phyloP scores from a whole-genome alignment of 2,329 filamentous ascomycete species.

The Botrytis porri region DNA sequence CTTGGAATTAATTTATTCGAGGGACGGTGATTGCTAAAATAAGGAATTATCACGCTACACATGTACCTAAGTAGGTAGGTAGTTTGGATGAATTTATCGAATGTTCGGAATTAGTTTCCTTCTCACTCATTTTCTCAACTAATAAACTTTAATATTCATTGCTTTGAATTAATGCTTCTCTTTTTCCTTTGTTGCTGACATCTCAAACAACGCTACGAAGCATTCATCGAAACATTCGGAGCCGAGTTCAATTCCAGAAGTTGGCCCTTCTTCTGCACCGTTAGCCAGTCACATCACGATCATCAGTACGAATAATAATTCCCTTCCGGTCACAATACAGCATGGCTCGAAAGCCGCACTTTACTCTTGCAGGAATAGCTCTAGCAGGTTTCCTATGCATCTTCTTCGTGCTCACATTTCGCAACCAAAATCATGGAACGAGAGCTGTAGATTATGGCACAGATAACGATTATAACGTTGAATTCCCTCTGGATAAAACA shows the following conservation, averaged over 20 bases:
- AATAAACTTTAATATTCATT: neutral
- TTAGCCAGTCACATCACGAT: constrained; percentile 2
- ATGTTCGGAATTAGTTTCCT: neutral
- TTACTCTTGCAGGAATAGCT: constrained; percentile 53
- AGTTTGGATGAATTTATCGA: neutral
- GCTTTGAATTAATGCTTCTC: neutral
- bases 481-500: constrained; percentile 23
- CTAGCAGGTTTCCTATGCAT: constrained; percentile 57
- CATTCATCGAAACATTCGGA: neutral
- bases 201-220: neutral
- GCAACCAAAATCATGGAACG: constrained; percentile 25
- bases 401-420: constrained; percentile 51
- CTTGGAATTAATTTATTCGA: constrained; percentile 1
- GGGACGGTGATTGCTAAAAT: neutral
- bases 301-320: neutral
- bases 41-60: neutral
- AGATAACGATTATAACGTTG: neutral
- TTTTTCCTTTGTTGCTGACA: neutral
- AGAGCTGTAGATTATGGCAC: constrained; percentile 26
- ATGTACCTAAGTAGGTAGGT: neutral
- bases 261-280: neutral
- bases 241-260: neutral
- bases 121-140: neutral
- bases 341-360: constrained; percentile 44
- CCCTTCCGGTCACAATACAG: constrained; percentile 1